Percentiles rank a stretch among this genome's conserved stretches.
Evolutionary conservation across 2,329 filamentous ascomycete genomes (phyloP).

Genomic region (Didymella keratinophila): DNA sequence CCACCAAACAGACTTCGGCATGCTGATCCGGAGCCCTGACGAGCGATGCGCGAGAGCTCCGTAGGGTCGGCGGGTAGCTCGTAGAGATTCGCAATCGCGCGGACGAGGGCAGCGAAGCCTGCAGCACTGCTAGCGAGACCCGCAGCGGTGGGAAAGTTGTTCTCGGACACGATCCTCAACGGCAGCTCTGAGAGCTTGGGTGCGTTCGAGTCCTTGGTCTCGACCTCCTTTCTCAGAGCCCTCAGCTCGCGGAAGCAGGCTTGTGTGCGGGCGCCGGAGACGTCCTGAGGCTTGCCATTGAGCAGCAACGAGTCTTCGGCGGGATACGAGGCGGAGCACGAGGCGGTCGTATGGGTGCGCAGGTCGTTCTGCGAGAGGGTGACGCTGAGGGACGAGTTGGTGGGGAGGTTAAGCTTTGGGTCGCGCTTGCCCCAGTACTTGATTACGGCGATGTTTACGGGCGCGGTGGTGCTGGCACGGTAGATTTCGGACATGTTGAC

Average conservation of each 20-base stretch:
- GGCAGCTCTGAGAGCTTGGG: slow-evolving; percentile 80
- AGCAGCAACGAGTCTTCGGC: slow-evolving; percentile 77
- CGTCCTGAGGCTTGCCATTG: slow-evolving; percentile 83
- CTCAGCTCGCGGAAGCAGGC: slow-evolving; percentile 91
- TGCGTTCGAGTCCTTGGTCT: slow-evolving; percentile 74
- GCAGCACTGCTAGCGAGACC: slow-evolving; percentile 75
- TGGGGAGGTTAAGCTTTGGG: slow-evolving; percentile 90
- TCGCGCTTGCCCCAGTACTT: slow-evolving; percentile 99
- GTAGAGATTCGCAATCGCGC: slow-evolving; percentile 92
- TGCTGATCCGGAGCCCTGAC: slow-evolving; percentile 93
- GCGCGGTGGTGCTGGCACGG: slow-evolving; percentile 93
- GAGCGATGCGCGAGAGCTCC: slow-evolving; percentile 85
- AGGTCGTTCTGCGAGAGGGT: slow-evolving; percentile 94
- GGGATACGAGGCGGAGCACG: slow-evolving; percentile 78
- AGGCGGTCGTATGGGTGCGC: slow-evolving; percentile 93
- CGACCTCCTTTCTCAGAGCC: slow-evolving; percentile 76
- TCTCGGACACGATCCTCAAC: slow-evolving; percentile 89
- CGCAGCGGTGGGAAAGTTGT: slow-evolving; percentile 98
- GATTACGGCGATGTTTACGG: slow-evolving; percentile 97
- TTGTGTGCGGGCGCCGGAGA: slow-evolving; percentile 88
- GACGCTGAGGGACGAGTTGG: slow-evolving; percentile 96
- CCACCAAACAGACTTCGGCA: slow-evolving; percentile 93
- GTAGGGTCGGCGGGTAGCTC: slow-evolving; percentile 80
- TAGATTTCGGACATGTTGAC: slow-evolving; percentile 67
- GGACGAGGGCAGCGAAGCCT: slow-evolving; percentile 73